Percentiles rank a stretch among this genome's conserved stretches.
phyloP scores from a whole-genome alignment of 2,329 filamentous ascomycete genomes.

The Aspergillus sp. region DNA sequence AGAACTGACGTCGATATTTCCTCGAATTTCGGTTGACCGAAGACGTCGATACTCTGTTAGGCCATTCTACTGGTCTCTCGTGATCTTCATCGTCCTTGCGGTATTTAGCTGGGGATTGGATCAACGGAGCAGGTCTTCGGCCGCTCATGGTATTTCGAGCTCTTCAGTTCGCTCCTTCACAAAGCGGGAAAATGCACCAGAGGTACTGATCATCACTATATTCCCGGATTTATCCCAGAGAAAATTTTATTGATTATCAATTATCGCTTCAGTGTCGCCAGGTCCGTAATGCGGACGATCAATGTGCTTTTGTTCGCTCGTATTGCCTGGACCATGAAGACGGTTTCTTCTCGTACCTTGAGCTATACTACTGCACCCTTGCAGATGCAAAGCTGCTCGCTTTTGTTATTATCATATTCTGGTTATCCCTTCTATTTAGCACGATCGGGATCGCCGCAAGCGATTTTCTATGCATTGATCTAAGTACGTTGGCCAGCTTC shows the following conservation, averaged over 20 bases:
- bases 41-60: conserved; percentile 42
- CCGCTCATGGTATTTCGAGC: neutral
- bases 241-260: neutral
- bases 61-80: conserved; percentile 48
- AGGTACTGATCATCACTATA: conserved; percentile 23
- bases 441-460: conserved; percentile 97
- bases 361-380: conserved; percentile 85
- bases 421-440: conserved; percentile 88
- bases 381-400: conserved; percentile 68
- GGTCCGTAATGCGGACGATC: conserved; percentile 73
- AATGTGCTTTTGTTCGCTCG: conserved; percentile 80
- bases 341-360: conserved; percentile 83
- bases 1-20: conserved; percentile 21
- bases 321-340: conserved; percentile 89
- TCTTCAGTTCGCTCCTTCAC: conserved; percentile 10
- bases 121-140: conserved; percentile 8
- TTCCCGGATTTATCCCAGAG: neutral
- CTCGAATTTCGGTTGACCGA: conserved; percentile 20
- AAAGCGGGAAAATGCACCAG: conserved; percentile 23
- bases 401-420: conserved; percentile 74
- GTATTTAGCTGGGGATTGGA: conserved; percentile 28
- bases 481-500: conserved; percentile 86
- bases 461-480: conserved; percentile 97
- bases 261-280: conserved; percentile 62
- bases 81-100: conserved; percentile 36